Evolutionary conservation across 257 asterid species (phyloP).

Genomic region (Solanum piurae): DNA sequence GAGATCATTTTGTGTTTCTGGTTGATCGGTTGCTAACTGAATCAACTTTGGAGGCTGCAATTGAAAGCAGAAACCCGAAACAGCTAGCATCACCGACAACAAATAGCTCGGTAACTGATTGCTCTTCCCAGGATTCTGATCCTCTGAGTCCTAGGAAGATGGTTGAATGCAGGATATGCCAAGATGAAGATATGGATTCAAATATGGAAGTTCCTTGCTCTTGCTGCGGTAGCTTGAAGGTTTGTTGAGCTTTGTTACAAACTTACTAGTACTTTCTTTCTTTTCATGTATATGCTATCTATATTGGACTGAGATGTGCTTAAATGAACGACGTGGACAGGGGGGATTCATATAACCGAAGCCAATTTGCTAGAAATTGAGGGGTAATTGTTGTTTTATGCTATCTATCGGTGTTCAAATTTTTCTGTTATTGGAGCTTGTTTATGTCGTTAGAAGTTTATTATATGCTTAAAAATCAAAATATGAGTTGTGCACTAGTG

Average conservation of each 20-base stretch:
- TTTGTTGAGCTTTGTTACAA: conserved; percentile 12
- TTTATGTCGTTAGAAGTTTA: neutral
- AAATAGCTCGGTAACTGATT: conserved; percentile 21
- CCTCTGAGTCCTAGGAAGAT: conserved; percentile 48
- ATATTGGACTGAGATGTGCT: neutral
- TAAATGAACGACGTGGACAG: neutral
- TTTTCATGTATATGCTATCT: neutral
- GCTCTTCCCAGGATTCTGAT: conserved; percentile 24
- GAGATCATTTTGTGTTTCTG: conserved; percentile 91
- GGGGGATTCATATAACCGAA: neutral
- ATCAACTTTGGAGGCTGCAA: conserved; percentile 90
- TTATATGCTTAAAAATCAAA: neutral
- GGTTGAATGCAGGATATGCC: conserved; percentile 95
- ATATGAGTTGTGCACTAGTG: neutral
- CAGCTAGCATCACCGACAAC: conserved; percentile 14
- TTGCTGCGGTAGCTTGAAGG: conserved; percentile 96
- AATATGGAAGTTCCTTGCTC: conserved; percentile 96
- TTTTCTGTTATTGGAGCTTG: neutral
- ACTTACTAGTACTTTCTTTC: neutral
- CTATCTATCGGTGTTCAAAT: neutral
- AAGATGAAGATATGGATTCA: conserved; percentile 74
- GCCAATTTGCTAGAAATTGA: neutral
- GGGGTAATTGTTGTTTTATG: neutral
- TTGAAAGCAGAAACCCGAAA: conserved; percentile 48
- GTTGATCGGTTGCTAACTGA: conserved; percentile 94